These are phyloP conservation scores for Solanum hybrid DNA, from an alignment of 305 asterid species.

Conservation along the genomic window DNA sequence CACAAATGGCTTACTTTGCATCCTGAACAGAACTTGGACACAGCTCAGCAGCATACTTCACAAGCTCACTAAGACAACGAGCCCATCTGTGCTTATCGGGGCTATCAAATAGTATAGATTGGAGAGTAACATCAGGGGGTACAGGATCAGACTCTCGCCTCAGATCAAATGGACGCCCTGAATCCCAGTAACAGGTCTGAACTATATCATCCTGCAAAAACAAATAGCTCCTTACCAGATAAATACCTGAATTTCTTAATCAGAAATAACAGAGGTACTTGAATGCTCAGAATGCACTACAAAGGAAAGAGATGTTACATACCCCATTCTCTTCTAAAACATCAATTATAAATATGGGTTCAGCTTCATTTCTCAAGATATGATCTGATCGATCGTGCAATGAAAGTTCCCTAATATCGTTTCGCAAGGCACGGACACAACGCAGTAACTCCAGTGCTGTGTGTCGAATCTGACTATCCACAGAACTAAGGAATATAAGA, in stretches of 20 bases:
- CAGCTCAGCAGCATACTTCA: conserved; percentile 57
- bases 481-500: conserved; percentile 93
- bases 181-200: conserved; percentile 98
- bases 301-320: conserved; percentile 17
- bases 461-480: conserved; percentile 96
- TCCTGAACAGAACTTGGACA: no score
- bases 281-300: not conserved
- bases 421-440: conserved; percentile 79
- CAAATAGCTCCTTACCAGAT: not conserved
- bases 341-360: conserved; percentile 92
- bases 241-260: not conserved
- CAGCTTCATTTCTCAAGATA: conserved; percentile 61
- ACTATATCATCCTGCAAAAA: conserved; percentile 87
- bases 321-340: conserved; percentile 99
- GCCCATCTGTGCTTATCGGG: conserved; percentile 99
- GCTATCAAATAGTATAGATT: conserved; percentile 87
- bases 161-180: conserved; percentile 87
- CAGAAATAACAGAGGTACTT: not conserved
- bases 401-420: conserved; percentile 69
- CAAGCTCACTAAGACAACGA: conserved; percentile 90
- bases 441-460: conserved; percentile 95
- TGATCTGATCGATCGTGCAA: conserved; percentile 52
- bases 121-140: conserved; percentile 92
- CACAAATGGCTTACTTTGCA: not conserved
- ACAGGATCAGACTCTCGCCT: conserved; percentile 92